phyloP scores from a whole-genome alignment of 768 basidiomycete species.

The Tricholoma terreum region DNA sequence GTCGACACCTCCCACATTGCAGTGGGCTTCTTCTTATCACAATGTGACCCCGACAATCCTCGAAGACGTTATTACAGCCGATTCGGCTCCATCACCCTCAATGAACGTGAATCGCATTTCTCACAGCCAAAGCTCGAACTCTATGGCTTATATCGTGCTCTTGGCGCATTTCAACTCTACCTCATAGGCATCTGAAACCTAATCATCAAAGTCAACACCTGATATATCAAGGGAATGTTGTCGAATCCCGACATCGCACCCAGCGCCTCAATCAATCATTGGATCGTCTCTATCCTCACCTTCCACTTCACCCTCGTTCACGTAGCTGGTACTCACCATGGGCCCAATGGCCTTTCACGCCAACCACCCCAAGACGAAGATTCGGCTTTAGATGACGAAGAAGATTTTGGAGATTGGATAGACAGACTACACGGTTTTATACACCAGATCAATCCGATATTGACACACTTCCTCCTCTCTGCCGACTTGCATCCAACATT shows the following conservation, averaged over 20 bases:
- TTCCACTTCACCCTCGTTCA: conserved; percentile 33
- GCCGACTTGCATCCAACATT: no score
- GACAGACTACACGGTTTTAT: conserved; percentile 17
- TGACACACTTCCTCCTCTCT: background rate
- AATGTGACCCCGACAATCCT: background rate
- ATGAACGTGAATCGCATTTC: background rate
- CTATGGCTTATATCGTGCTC: background rate
- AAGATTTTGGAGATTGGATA: conserved; percentile 20
- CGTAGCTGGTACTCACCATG: conserved; percentile 22
- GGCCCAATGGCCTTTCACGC: conserved; percentile 31
- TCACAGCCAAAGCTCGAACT: background rate
- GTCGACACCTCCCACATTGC: conserved; percentile 2
- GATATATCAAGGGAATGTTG: conserved; percentile 33
- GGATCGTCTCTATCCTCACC: conserved; percentile 31
- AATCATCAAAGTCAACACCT: conserved; percentile 28
- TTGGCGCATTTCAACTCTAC: background rate
- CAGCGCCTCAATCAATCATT: conserved; percentile 33
- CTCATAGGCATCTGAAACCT: conserved; percentile 24
- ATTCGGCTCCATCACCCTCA: conserved; percentile 1
- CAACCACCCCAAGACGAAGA: conserved; percentile 15
- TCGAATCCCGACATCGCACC: conserved; percentile 32
- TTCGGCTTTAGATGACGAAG: background rate
- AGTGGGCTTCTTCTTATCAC: background rate
- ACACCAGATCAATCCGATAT: conserved; percentile 9
- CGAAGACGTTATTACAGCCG: conserved; percentile 16